Conservation (phyloP, 495 filamentous ascomycete genomes). For the Pyrenula massariospora region DNA sequence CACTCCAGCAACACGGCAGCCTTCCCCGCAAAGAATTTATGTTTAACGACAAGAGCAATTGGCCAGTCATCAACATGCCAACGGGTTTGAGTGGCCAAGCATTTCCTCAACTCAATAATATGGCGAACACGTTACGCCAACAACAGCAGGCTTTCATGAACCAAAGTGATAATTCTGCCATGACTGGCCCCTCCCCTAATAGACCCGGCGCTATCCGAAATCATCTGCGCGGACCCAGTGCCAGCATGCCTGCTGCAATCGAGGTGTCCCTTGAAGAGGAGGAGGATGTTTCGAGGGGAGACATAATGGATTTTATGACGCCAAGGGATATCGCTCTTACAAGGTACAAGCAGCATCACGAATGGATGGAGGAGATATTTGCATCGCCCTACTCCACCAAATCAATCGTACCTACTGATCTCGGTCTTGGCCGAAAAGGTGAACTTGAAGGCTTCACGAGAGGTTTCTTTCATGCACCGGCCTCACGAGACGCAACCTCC, state of each 20-base stretch:
- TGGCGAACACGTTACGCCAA: slow-evolving; percentile 19
- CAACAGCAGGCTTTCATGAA: slow-evolving; percentile 19
- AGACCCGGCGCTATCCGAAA: slow-evolving; percentile 12
- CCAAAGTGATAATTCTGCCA: slow-evolving; percentile 17
- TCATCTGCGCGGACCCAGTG: slow-evolving; percentile 25
- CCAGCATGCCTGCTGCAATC: slow-evolving; percentile 21
- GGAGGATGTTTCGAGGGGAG: slow-evolving; percentile 74
- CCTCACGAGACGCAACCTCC: slow-evolving; percentile 16
- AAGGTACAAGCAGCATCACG: slow-evolving; percentile 87
- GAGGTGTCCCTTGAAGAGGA: slow-evolving; percentile 68
- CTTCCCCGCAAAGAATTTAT: slow-evolving; percentile 88
- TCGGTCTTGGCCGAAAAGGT: slow-evolving; percentile 78
- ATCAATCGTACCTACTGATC: slow-evolving; percentile 77
- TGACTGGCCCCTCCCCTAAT: slow-evolving; percentile 8
- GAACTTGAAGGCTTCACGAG: slow-evolving; percentile 71
- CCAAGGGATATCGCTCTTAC: slow-evolving; percentile 76
- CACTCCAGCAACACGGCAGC: slow-evolving; percentile 66
- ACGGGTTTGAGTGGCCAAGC: slow-evolving; percentile 16
- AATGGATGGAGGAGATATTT: slow-evolving; percentile 98
- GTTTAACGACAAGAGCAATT: slow-evolving; percentile 74
- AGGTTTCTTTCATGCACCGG: slow-evolving; percentile 60
- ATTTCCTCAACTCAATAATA: slow-evolving; percentile 3
- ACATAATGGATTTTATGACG: slow-evolving; percentile 76
- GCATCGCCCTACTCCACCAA: slow-evolving; percentile 71
- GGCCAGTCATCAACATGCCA: slow-evolving; percentile 74